phyloP scores from a whole-genome alignment of 768 basidiomycete genomes.

The Suillus weaverae region DNA sequence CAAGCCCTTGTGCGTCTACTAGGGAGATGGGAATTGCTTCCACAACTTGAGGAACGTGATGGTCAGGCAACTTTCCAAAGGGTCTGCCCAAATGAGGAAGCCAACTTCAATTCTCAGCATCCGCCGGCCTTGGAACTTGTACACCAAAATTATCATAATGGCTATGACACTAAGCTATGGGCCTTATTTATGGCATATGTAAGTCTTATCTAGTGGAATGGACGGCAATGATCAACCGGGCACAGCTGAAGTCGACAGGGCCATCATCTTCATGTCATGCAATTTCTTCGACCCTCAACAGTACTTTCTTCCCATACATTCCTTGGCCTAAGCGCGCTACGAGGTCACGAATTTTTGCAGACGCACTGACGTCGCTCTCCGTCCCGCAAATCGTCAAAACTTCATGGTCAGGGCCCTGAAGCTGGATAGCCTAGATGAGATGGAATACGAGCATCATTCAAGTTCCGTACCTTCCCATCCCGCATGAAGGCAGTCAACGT shows the following conservation, averaged over 20 bases:
- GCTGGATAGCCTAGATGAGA: conserved; percentile 39
- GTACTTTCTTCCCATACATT: conserved; percentile 48
- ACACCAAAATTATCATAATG: background rate
- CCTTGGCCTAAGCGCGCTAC: conserved; percentile 38
- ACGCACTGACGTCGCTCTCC: conserved; percentile 40
- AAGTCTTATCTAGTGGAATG: background rate
- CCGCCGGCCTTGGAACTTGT: background rate
- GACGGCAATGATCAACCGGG: background rate
- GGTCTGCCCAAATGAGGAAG: conserved; percentile 30
- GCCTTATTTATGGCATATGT: background rate
- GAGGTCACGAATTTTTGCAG: conserved; percentile 31
- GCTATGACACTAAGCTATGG: background rate
- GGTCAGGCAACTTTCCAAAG: conserved; percentile 21
- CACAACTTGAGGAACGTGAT: conserved; percentile 23
- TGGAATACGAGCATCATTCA: background rate
- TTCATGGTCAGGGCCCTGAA: conserved; percentile 68
- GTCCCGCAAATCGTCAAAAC: conserved; percentile 52
- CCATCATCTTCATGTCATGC: background rate
- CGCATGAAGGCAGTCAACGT: conserved; percentile 54
- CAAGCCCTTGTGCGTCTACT: conserved; percentile 6
- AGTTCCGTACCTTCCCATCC: conserved; percentile 48
- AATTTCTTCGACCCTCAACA: conserved; percentile 41
- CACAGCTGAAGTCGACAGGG: background rate
- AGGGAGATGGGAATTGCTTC: conserved; percentile 21
- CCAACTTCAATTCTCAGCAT: background rate